Conservation (phyloP, 225 moss, liverwort and hornwort genomes). For the Pseudoscleropodium purum region DNA sequence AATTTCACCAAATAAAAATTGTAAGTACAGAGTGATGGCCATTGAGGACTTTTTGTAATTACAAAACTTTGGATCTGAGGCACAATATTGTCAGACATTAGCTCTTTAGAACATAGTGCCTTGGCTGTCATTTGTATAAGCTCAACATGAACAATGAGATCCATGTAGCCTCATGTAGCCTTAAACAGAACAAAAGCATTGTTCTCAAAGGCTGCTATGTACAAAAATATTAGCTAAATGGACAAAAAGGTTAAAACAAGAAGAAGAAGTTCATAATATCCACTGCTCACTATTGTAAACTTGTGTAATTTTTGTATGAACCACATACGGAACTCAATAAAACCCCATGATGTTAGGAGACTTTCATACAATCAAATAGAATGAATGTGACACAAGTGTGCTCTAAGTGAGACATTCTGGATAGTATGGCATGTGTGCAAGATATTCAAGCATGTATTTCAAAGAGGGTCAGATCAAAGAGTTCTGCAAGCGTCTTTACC, state of each 20-base stretch:
- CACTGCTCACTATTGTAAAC: no score
- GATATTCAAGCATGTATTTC: no score
- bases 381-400: no score
- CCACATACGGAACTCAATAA: no score
- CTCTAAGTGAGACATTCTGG: no score
- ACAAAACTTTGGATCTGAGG: not conserved
- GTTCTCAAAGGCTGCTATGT: not conserved
- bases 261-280: not conserved
- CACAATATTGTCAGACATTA: not conserved
- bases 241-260: not conserved
- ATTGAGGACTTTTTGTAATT: not conserved
- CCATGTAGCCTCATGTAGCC: not conserved
- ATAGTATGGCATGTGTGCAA: no score
- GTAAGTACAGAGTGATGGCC: not conserved
- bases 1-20: not conserved
- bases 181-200: not conserved
- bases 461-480: no score
- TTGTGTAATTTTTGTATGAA: no score
- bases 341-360: no score
- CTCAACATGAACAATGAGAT: not conserved
- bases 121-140: not conserved
- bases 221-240: not conserved
- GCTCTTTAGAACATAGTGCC: not conserved
- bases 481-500: rapidly evolving
- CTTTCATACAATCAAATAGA: no score